phyloP scores from a whole-genome alignment of 2,329 filamentous ascomycete species.

The Aspergillus sp. region DNA sequence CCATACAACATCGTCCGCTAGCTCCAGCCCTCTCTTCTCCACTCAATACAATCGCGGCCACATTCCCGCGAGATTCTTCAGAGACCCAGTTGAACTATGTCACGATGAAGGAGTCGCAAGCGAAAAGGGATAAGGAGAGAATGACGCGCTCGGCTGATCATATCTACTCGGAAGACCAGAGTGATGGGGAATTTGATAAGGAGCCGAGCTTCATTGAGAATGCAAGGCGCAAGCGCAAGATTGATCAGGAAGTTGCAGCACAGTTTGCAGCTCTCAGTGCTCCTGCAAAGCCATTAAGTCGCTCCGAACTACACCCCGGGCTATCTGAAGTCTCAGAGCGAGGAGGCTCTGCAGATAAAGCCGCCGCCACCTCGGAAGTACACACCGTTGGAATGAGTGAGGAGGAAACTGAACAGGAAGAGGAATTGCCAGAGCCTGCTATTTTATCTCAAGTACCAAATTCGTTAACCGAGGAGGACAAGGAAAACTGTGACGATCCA shows the following conservation, averaged over 20 bases:
- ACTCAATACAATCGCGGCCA: constrained; percentile 35
- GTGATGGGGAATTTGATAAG: constrained; percentile 50
- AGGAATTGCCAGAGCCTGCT: constrained; percentile 36
- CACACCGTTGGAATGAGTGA: constrained; percentile 39
- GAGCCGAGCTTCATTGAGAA: constrained; percentile 46
- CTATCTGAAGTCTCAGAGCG: constrained; percentile 8
- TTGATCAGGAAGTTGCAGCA: constrained; percentile 39
- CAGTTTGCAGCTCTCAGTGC: constrained; percentile 44
- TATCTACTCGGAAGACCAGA: constrained; percentile 38
- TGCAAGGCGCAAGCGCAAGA: constrained; percentile 37
- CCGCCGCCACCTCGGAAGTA: constrained; percentile 21
- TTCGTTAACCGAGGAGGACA: constrained; percentile 49
- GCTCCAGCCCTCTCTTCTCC: constrained; percentile 45
- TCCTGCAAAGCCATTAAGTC: constrained; percentile 30
- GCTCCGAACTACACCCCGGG: constrained; percentile 5
- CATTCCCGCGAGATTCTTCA: constrained; percentile 41
- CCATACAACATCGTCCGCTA: constrained; percentile 45
- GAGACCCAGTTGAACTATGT: constrained; percentile 51
- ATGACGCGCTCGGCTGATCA: constrained; percentile 42
- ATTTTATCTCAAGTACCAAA: constrained; percentile 35
- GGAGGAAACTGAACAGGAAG: constrained; percentile 54
- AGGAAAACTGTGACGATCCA: constrained; percentile 48
- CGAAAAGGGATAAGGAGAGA: constrained; percentile 41
- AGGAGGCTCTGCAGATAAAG: constrained; percentile 15
- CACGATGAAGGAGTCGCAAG: constrained; percentile 52